phyloP scores from a whole-genome alignment of 441 rosid genomes.

The Adansonia madagascariensis region DNA sequence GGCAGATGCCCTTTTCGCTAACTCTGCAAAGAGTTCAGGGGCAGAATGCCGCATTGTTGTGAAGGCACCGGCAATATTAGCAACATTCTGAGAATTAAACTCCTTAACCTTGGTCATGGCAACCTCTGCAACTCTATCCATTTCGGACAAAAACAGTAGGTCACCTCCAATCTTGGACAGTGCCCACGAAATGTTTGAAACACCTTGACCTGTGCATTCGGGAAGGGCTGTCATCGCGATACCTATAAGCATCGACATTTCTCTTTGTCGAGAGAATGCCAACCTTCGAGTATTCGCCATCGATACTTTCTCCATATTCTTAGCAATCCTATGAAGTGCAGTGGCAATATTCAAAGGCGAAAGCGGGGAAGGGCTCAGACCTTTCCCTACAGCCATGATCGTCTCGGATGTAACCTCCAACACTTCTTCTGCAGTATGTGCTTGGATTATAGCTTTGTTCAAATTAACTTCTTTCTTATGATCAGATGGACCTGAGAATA shows the following conservation, averaged over 20 bases:
- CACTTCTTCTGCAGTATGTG: slow-evolving; percentile 85
- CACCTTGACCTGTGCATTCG: slow-evolving; percentile 90
- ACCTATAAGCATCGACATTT: slow-evolving; percentile 93
- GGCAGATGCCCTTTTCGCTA: slow-evolving; percentile 66
- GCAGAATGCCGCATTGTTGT: slow-evolving; percentile 91
- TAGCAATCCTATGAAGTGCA: slow-evolving; percentile 83
- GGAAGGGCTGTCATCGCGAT: slow-evolving; percentile 83
- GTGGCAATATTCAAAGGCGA: slow-evolving; percentile 86
- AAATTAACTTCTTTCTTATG: slow-evolving; percentile 76
- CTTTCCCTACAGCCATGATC: slow-evolving; percentile 82
- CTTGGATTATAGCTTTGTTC: slow-evolving; percentile 70
- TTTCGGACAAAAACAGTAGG: slow-evolving; percentile 83
- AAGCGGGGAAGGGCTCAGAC: slow-evolving; percentile 83
- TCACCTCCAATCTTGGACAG: slow-evolving; percentile 92
- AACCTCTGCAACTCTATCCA: slow-evolving; percentile 96
- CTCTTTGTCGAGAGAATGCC: slow-evolving; percentile 79
- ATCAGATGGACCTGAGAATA: slow-evolving; percentile 77
- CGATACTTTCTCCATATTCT: slow-evolving; percentile 93
- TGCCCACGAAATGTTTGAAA: slow-evolving; percentile 95
- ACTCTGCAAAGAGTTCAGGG: slow-evolving; percentile 62
- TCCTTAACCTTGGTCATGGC: slow-evolving; percentile 67
- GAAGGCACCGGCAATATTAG: slow-evolving; percentile 89
- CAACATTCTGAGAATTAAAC: slow-evolving; percentile 90
- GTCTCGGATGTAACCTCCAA: slow-evolving; percentile 67
- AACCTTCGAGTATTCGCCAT: slow-evolving; percentile 73